phyloP scores from a whole-genome alignment of 495 filamentous ascomycete species.

The Apiosordaria backusii region DNA sequence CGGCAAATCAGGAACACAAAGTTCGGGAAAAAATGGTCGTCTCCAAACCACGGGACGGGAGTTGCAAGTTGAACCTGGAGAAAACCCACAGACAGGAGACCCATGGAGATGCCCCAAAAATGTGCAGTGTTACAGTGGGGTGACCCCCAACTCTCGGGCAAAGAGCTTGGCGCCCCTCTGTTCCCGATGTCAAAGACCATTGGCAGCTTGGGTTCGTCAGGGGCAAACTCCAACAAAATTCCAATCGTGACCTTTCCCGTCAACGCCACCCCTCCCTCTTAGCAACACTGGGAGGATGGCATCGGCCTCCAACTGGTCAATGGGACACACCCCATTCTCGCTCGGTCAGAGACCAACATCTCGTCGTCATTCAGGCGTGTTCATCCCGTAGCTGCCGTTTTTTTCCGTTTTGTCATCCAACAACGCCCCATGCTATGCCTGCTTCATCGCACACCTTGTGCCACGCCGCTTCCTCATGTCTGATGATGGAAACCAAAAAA shows the following conservation, averaged over 20 bases:
- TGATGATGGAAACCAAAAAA: neutral
- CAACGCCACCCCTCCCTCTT: neutral
- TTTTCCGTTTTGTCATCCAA: neutral
- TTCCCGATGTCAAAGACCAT: neutral
- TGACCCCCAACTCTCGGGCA: neutral
- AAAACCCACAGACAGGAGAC: too few species aligned
- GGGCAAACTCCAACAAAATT: neutral
- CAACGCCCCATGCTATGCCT: too few species aligned
- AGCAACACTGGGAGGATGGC: neutral
- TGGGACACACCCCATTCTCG: neutral
- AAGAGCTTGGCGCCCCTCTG: neutral
- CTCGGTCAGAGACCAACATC: neutral
- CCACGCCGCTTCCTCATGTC: neutral
- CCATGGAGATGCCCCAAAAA: neutral
- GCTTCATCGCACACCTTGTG: neutral
- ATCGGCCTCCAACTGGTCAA: neutral
- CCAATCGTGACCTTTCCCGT: neutral
- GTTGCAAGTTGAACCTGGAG: neutral
- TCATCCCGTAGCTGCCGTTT: neutral
- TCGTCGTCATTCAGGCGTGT: neutral
- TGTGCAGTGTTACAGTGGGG: neutral
- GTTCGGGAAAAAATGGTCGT: slow-evolving; percentile 4
- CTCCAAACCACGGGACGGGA: neutral
- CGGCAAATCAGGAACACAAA: neutral
- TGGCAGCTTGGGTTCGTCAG: neutral